Conservation (phyloP, 2,329 filamentous ascomycete genomes). For the Thelonectria discophora region DNA sequence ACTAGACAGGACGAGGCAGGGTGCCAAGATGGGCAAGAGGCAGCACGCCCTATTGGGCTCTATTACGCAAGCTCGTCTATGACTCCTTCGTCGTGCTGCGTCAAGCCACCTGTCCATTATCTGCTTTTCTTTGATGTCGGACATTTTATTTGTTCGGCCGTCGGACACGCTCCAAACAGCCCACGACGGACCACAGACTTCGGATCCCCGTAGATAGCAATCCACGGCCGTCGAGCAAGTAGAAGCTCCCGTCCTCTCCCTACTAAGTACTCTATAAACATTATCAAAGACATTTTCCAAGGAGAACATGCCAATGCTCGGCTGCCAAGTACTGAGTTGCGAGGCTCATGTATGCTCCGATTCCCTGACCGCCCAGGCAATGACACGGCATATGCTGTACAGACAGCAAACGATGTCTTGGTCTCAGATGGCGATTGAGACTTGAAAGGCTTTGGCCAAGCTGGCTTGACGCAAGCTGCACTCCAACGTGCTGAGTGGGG, state of each 20-base stretch:
- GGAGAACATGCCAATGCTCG: not conserved
- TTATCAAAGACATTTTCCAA: not conserved
- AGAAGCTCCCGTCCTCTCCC: not conserved
- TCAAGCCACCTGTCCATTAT: constrained; percentile 27
- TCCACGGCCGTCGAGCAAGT: not conserved
- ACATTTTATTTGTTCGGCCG: not conserved
- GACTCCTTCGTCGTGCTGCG: constrained; percentile 25
- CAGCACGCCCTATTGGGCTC: not conserved
- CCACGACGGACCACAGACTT: constrained; percentile 4
- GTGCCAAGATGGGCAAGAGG: no score
- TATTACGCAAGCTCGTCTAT: constrained; percentile 37
- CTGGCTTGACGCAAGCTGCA: constrained; percentile 11
- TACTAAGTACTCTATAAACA: not conserved
- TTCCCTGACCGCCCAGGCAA: not conserved
- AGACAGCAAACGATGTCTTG: constrained; percentile 4
- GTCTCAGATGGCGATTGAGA: not conserved
- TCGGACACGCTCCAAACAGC: constrained; percentile 16
- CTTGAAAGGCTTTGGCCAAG: constrained; percentile 2
- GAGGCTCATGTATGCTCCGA: constrained; percentile 4
- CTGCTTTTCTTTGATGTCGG: not conserved
- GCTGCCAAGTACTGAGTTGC: constrained; percentile 15
- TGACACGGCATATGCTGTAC: not conserved
- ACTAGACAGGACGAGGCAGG: no score
- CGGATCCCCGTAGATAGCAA: constrained; percentile 5
- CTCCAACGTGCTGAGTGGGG: constrained; percentile 22